Evolutionary conservation across 768 basidiomycete genomes (phyloP), one percentile per base, ranked within the genome.

Genomic region (Naganishia randhawae): DNA sequence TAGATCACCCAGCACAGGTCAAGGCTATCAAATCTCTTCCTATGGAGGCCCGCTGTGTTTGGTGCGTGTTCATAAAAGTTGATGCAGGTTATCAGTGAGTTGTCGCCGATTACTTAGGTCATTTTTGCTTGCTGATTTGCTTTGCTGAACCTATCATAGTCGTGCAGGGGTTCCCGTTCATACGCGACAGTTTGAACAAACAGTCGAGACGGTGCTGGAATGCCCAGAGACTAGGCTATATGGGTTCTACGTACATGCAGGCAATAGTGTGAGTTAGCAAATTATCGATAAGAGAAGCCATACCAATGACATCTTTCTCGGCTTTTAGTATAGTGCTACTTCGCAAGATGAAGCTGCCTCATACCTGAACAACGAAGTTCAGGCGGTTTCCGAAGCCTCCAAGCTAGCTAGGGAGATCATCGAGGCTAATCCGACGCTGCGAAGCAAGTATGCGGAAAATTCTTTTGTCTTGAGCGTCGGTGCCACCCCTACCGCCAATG

Each of bases 401-500:
- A 33, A 81, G 82, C 42, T 77, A 85, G 57, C 79, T 87, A 33
- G 76, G 81, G 10, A 73, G 75, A 41, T 80, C 81, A 16, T 74
- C 80, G 14, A 55, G 67, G 33, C 39, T 22, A 17, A 51, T 37
- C 3, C 35, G 5, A 67, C 76, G 45, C 78, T 80, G 81, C 7
- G 78, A 81, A 41, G 65, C 65, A 27, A 83, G 85, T 55, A 55
- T 19, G 27, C 32, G 14, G 22, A 55, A 2, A 14, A 17, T 32
- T 6, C 31, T 11, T 91, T 89, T 72, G 84, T 90, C 1, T 80
- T 93, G 39, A 88, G 89, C 1, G 87, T 92, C 1, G 91, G 91
- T 25, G 88, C 90, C n/a, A 92, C 91, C 2, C 91, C 91, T 1
- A 87, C 91, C 2, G 91, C 91, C 0, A 89, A 92, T 75, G 88